phyloP scores from a whole-genome alignment of 768 basidiomycete species.

The Naganishia friedmannii region DNA sequence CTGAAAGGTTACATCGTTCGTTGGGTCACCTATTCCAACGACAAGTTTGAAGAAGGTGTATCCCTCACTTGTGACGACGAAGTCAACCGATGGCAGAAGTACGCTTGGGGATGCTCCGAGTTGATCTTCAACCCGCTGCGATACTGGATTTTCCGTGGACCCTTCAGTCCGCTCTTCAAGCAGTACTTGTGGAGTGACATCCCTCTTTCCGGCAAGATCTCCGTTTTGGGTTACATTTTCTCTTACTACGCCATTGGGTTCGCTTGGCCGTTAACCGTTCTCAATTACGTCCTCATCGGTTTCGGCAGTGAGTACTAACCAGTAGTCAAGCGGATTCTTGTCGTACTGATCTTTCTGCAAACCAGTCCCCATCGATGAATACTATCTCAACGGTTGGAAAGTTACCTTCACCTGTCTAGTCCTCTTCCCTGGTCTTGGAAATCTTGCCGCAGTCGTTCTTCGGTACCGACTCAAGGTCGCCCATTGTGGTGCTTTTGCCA shows the following conservation, averaged over 20 bases:
- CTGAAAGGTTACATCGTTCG: slow-evolving; percentile 45
- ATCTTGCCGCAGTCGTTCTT: slow-evolving; percentile 57
- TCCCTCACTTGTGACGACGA: slow-evolving; percentile 85
- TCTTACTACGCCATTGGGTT: slow-evolving; percentile 59
- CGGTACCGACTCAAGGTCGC: slow-evolving; percentile 35
- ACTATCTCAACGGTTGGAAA: slow-evolving; percentile 15
- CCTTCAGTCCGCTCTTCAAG: slow-evolving; percentile 62
- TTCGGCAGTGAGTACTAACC: not conserved
- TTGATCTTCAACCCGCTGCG: slow-evolving; percentile 77
- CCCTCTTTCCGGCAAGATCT: slow-evolving; percentile 59
- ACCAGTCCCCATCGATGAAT: not conserved
- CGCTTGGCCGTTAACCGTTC: slow-evolving; percentile 61
- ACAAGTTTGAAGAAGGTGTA: slow-evolving; percentile 90
- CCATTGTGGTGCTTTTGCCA: not conserved
- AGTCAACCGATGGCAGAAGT: slow-evolving; percentile 49
- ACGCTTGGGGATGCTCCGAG: slow-evolving; percentile 51
- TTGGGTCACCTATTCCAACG: slow-evolving; percentile 74
- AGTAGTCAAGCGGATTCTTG: not conserved
- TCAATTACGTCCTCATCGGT: slow-evolving; percentile 54
- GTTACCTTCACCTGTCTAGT: not conserved
- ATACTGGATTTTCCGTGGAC: slow-evolving; percentile 61
- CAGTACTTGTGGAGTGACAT: slow-evolving; percentile 54
- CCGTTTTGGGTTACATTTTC: slow-evolving; percentile 59
- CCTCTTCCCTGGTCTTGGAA: slow-evolving; percentile 65
- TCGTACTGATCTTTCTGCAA: not conserved